Percentiles rank a stretch among this genome's conserved stretches.
phyloP scores from a whole-genome alignment of 1,139 yeast genomes.

The Yamadazyma trypodendri region DNA sequence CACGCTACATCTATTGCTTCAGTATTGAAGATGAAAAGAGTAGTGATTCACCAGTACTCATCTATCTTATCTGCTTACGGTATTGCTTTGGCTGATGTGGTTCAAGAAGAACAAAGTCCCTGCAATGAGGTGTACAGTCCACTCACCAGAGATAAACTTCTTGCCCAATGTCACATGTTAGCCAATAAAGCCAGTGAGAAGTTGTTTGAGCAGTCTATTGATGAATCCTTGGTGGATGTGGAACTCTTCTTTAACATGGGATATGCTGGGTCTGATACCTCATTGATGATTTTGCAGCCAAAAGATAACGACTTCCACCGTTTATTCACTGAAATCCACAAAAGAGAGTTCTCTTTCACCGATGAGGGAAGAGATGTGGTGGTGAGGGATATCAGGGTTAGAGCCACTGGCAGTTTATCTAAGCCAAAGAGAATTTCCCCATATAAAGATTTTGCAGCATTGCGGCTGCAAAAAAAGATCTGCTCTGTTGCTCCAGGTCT shows the following conservation, averaged over 20 bases:
- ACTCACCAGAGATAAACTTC: conserved; percentile 7
- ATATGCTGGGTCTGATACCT: conserved; percentile 20
- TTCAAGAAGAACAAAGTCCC: conserved; percentile 19
- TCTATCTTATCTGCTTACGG: conserved; percentile 23
- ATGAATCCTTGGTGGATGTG: conserved; percentile 8
- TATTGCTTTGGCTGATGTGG: conserved; percentile 20
- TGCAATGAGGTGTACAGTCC: conserved; percentile 12
- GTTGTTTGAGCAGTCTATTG: conserved; percentile 9
- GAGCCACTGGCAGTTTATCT: conserved; percentile 12
- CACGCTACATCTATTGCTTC: conserved; percentile 20
- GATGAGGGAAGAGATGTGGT: conserved; percentile 47
- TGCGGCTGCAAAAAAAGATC: neutral
- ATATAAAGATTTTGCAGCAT: conserved; percentile 6
- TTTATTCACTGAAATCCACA: conserved; percentile 49
- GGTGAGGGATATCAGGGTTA: conserved; percentile 19
- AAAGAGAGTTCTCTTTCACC: conserved; percentile 68
- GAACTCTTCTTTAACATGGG: conserved; percentile 20
- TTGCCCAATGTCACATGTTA: conserved; percentile 9
- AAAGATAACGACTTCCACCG: conserved; percentile 25
- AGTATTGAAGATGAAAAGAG: conserved; percentile 17
- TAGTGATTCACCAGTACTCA: conserved; percentile 19
- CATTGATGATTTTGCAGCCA: conserved; percentile 18
- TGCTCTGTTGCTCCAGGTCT: neutral
- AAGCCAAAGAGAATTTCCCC: conserved; percentile 13
- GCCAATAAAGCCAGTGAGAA: conserved; percentile 5